Evolutionary conservation across 345 rosid species (phyloP).

Genomic region (Punica granatum): DNA sequence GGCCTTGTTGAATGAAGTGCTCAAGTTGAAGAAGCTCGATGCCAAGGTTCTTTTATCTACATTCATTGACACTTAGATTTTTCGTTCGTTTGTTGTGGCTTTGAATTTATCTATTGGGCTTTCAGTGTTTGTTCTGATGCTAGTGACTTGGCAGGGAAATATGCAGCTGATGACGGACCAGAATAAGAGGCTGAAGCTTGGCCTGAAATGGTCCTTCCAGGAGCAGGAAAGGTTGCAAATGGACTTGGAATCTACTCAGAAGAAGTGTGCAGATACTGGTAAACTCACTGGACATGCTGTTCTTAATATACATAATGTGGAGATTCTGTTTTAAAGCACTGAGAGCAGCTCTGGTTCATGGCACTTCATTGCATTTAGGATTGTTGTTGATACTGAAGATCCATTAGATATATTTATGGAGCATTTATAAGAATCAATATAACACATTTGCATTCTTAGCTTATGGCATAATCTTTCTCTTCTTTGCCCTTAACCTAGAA

Average conservation of each 20-base stretch:
- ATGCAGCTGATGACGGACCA: conserved; percentile 47
- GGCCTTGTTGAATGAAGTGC: conserved; percentile 63
- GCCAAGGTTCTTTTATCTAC: conserved; percentile 44
- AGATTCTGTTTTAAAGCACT: not conserved
- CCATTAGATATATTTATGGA: not conserved
- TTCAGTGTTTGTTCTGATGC: not conserved
- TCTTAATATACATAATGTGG: too few relatives aligned
- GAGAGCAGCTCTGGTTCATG: not conserved
- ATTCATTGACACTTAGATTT: not conserved
- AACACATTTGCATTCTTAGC: not conserved
- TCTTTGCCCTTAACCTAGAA: not conserved
- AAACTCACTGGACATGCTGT: not conserved
- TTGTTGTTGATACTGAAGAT: not conserved
- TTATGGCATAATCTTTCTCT: not conserved
- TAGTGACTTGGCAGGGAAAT: conserved; percentile 38
- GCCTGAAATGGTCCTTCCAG: conserved; percentile 69
- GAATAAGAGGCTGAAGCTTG: conserved; percentile 59
- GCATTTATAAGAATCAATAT: not conserved
- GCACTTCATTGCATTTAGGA: not conserved
- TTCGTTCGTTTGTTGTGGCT: not conserved
- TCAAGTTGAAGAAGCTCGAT: conserved; percentile 63
- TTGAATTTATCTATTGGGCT: not conserved
- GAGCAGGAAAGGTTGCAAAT: conserved; percentile 47
- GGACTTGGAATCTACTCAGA: conserved; percentile 50
- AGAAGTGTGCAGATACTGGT: conserved; percentile 52